Conservation (phyloP, 441 rosid species). For the Flueggea neowawraea region DNA sequence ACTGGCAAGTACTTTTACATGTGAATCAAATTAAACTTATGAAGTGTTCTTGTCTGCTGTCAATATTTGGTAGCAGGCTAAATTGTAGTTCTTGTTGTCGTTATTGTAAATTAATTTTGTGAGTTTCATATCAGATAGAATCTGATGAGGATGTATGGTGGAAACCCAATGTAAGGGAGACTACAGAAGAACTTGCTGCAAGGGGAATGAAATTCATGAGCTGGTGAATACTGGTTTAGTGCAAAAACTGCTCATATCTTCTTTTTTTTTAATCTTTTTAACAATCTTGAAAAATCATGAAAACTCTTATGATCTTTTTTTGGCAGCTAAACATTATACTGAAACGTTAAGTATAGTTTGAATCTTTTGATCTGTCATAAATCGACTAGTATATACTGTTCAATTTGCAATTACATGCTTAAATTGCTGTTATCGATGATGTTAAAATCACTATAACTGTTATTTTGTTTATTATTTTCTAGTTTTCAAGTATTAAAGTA, state of each 20-base stretch:
- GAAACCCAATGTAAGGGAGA: conserved; percentile 83
- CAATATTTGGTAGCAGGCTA: conserved; percentile 19
- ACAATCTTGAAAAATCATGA: no score
- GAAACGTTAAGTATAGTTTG: no score
- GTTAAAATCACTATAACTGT: no score
- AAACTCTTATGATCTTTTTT: no score
- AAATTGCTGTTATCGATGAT: no score
- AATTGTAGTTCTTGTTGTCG: conserved; percentile 8
- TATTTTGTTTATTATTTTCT: no score
- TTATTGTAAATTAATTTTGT: conserved; percentile 19
- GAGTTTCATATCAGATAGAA: conserved; percentile 53
- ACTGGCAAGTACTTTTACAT: conserved; percentile 59
- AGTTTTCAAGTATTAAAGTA: neutral
- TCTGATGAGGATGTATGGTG: conserved; percentile 68
- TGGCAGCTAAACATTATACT: no score
- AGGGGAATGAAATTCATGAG: conserved; percentile 78
- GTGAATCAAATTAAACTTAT: conserved; percentile 14
- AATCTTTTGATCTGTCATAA: no score
- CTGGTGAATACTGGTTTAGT: conserved; percentile 40
- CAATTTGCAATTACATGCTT: no score
- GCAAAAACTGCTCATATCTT: no score
- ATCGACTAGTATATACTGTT: no score
- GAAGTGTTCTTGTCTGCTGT: conserved; percentile 10
- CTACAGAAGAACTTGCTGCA: conserved; percentile 65
- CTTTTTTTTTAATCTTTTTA: no score